Evolutionary conservation across 2,329 filamentous ascomycete species (phyloP).

Genomic region (Beauveria asiatica): DNA sequence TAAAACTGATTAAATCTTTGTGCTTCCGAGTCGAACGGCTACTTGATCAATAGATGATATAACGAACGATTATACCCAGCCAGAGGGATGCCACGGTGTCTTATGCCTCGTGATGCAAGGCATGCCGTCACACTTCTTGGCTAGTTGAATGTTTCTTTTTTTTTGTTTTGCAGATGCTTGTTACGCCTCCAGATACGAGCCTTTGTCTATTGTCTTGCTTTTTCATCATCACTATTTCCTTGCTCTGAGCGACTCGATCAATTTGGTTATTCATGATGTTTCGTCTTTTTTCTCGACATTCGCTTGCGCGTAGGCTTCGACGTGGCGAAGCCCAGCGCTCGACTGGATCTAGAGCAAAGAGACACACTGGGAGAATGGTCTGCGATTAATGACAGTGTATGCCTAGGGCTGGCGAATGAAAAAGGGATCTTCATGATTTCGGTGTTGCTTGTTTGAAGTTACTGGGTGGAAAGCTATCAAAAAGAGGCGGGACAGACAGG

Average conservation of each 20-base stretch:
- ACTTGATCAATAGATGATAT: not conserved
- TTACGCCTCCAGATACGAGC: not conserved
- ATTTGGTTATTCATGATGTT: not conserved
- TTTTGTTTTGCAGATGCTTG: not conserved
- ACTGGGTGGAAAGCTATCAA: not conserved
- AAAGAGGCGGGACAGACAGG: not conserved
- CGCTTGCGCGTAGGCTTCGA: not conserved
- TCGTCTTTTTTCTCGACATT: not conserved
- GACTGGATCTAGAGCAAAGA: not conserved
- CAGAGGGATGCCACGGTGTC: not conserved
- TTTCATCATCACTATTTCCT: not conserved
- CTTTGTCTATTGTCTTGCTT: not conserved
- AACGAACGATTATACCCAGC: conserved; percentile 8
- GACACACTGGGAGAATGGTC: not conserved
- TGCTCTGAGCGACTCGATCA: not conserved
- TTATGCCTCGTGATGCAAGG: not conserved
- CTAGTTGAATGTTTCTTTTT: conserved; percentile 7
- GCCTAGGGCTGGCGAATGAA: not conserved
- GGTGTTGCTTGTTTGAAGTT: not conserved
- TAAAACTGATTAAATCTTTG: not conserved
- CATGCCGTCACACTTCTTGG: not conserved
- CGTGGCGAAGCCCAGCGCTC: not conserved
- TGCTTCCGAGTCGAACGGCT: not conserved
- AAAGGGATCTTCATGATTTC: not conserved
- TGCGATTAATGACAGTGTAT: not conserved